A percentile compares a stretch with the other conserved stretches of the same genome.
Evolutionary conservation across 176 grass and related monocot genomes (phyloP).

Genomic region (Hordeum marinum): DNA sequence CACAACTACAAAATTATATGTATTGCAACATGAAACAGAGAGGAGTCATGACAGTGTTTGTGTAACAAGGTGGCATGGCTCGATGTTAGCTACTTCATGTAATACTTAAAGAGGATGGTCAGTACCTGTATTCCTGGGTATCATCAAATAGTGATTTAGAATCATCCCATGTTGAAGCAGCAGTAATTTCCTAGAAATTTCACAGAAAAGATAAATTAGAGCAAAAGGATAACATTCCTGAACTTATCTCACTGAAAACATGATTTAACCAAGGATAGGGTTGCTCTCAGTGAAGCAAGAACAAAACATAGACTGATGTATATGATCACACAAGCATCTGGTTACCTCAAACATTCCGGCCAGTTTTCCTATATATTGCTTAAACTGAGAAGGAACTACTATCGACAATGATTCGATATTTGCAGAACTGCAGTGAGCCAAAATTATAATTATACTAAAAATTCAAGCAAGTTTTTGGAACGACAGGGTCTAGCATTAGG

Average conservation of each 20-base stretch:
- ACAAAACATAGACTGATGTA: background rate
- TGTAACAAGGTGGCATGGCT: background rate
- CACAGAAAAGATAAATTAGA: constrained; percentile 15
- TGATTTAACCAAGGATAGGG: background rate
- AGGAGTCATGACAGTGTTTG: background rate
- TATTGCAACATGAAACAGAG: background rate
- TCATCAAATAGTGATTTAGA: constrained; percentile 67
- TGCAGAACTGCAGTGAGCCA: background rate
- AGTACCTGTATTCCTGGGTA: constrained; percentile 77
- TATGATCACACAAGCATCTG: background rate
- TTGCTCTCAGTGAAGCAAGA: constrained; percentile 16
- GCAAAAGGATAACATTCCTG: background rate
- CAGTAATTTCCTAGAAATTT: constrained; percentile 69
- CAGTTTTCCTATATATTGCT: background rate
- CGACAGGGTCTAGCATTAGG: background rate
- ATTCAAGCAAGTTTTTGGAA: background rate
- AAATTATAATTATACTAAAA: background rate
- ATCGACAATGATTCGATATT: background rate
- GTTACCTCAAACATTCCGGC: background rate
- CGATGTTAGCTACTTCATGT: background rate
- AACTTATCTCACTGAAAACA: background rate
- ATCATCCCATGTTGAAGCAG: constrained; percentile 84
- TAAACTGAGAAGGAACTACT: background rate
- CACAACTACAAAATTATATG: constrained; percentile 12
- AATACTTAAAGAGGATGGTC: constrained; percentile 18